phyloP scores from a whole-genome alignment of 2,329 filamentous ascomycete species.

The Penicillium italicum region DNA sequence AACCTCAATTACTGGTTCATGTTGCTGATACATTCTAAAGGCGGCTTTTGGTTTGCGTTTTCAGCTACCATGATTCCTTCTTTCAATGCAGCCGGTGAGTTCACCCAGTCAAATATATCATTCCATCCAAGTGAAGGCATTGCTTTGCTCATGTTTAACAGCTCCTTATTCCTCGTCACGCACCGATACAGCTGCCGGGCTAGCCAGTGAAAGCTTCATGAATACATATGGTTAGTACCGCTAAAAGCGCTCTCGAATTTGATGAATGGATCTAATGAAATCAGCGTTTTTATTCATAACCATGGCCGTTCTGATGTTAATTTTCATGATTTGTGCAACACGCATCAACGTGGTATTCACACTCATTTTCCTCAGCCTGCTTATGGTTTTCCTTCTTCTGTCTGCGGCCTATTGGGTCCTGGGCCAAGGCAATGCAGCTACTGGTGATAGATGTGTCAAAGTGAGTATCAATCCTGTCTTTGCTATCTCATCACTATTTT shows the following conservation, averaged over 20 bases:
- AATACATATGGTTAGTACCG: slow-evolving; percentile 24
- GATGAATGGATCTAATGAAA: not conserved
- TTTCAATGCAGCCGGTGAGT: slow-evolving; percentile 51
- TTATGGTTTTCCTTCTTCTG: slow-evolving; percentile 57
- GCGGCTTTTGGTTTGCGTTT: slow-evolving; percentile 55
- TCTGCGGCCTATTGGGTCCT: slow-evolving; percentile 59
- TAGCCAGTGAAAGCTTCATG: slow-evolving; percentile 22
- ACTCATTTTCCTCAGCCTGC: slow-evolving; percentile 63
- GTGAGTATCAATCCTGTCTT: slow-evolving; percentile 11
- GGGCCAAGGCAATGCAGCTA: slow-evolving; percentile 40
- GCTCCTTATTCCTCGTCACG: slow-evolving; percentile 28
- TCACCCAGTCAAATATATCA: slow-evolving; percentile 49
- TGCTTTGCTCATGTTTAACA: not conserved
- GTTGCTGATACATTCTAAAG: slow-evolving; percentile 11
- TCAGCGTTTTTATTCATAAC: slow-evolving; percentile 59
- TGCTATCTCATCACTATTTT: not conserved
- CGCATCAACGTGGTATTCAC: slow-evolving; percentile 70
- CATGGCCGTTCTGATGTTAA: slow-evolving; percentile 63
- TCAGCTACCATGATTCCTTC: slow-evolving; percentile 54
- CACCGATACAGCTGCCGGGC: slow-evolving; percentile 23
- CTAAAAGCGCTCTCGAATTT: accelerated
- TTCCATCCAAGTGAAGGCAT: slow-evolving; percentile 44
- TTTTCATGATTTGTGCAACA: slow-evolving; percentile 67
- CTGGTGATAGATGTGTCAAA: slow-evolving; percentile 30
- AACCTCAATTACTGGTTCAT: not conserved